Evolutionary conservation across 495 filamentous ascomycete species (phyloP).

Genomic region (Tetracladium setigerum): DNA sequence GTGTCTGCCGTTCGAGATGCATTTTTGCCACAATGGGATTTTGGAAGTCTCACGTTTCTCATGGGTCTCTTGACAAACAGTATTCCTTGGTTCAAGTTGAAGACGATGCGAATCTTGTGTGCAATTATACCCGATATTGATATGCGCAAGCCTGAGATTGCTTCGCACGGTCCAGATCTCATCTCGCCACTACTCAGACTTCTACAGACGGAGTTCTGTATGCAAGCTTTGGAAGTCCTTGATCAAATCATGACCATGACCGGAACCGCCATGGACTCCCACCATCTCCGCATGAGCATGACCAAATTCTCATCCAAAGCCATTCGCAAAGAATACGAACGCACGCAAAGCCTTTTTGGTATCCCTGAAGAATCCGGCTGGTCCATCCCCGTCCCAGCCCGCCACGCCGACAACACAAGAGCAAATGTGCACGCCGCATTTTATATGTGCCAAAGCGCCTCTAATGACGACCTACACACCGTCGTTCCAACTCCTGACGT

Average conservation of each 20-base stretch:
- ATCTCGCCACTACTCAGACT: constrained; percentile 89
- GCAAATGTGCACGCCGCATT: constrained; percentile 95
- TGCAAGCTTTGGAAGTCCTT: constrained; percentile 81
- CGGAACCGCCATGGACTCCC: constrained; percentile 84
- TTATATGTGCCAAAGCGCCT: constrained; percentile 71
- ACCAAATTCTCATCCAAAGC: constrained; percentile 71
- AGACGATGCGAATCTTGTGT: constrained; percentile 84
- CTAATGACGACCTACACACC: constrained; percentile 48
- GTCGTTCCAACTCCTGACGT: constrained; percentile 67
- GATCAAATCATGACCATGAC: constrained; percentile 94
- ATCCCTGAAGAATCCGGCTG: constrained; percentile 94
- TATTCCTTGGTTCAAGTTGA: constrained; percentile 79
- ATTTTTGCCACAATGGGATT: constrained; percentile 79
- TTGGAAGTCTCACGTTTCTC: constrained; percentile 76
- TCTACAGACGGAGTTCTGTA: constrained; percentile 87
- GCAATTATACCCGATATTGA: constrained; percentile 85
- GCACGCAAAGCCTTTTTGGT: constrained; percentile 87
- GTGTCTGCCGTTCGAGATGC: constrained; percentile 67
- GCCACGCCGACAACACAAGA: constrained; percentile 74
- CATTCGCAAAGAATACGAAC: constrained; percentile 88
- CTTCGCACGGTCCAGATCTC: constrained; percentile 85
- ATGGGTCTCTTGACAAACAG: constrained; percentile 89
- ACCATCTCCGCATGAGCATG: constrained; percentile 97
- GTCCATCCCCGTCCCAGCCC: constrained; percentile 90
- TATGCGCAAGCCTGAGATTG: constrained; percentile 85